Percentiles rank a stretch among this genome's conserved stretches.
Evolutionary conservation across 2,329 filamentous ascomycete species (phyloP).

Genomic region (Ascochyta koolunga): DNA sequence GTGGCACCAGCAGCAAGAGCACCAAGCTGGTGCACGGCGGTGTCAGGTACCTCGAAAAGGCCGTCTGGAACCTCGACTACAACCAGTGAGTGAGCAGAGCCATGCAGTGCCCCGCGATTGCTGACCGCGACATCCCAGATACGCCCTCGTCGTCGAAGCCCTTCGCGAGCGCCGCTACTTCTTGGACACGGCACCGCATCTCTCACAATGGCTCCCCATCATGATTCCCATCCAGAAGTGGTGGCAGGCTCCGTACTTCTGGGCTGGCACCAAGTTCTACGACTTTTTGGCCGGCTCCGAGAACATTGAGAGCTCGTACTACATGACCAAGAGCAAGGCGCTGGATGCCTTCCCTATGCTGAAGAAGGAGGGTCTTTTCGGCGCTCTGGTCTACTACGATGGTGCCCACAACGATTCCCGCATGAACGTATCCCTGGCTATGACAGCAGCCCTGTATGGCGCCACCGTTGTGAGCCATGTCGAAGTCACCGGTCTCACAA

Average conservation of each 20-base stretch:
- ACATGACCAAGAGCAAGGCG: conserved; percentile 83
- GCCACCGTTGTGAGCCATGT: conserved; percentile 83
- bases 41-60: conserved; percentile 85
- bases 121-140: conserved; percentile 41
- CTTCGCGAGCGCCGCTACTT: conserved; percentile 84
- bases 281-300: conserved; percentile 85
- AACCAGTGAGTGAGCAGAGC: conserved; percentile 63
- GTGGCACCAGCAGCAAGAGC: conserved; percentile 84
- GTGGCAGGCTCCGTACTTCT: conserved; percentile 84
- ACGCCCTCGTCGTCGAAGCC: conserved; percentile 79
- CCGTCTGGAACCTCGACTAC: conserved; percentile 84
- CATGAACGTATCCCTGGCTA: conserved; percentile 88
- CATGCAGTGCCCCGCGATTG: neutral
- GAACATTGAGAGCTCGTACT: conserved; percentile 88
- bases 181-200: conserved; percentile 80
- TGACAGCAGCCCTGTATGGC: conserved; percentile 88
- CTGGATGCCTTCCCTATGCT: conserved; percentile 89
- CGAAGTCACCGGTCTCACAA: conserved; percentile 77
- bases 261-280: conserved; percentile 80
- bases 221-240: conserved; percentile 82
- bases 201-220: conserved; percentile 81
- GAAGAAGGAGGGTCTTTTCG: conserved; percentile 77
- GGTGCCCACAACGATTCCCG: conserved; percentile 90
- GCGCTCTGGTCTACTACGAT: conserved; percentile 88
- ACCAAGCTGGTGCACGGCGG: conserved; percentile 87